Percentiles rank a stretch among this genome's conserved stretches.
Conservation (phyloP, 345 rosid species). For the Cardamine occulta region DNA sequence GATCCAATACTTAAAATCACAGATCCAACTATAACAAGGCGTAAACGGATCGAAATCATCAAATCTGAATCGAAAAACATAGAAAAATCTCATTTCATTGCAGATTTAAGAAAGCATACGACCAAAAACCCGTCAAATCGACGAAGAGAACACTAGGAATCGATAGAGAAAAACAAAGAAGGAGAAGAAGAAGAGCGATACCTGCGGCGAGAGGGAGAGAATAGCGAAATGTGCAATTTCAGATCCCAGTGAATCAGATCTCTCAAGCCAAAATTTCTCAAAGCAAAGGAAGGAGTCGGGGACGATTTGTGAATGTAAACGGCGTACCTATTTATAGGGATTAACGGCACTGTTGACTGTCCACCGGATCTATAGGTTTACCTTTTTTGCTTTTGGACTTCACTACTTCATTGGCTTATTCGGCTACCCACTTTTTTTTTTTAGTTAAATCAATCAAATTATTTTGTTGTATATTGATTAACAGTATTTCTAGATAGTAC, state of each 20-base stretch:
- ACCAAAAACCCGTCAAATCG: conserved; percentile 5
- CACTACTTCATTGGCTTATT: conserved; percentile 16
- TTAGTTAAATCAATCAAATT: too few relatives aligned
- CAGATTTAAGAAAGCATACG: conserved; percentile 1
- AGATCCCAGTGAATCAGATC: conserved; percentile 37
- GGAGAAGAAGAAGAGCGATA: conserved; percentile 25
- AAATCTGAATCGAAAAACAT: conserved; percentile 17
- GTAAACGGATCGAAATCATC: not conserved
- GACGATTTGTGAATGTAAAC: conserved; percentile 12
- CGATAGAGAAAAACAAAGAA: not conserved
- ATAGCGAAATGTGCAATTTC: not conserved
- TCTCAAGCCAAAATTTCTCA: conserved; percentile 2
- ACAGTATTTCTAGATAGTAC: too few relatives aligned
- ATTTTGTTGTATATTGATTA: too few relatives aligned
- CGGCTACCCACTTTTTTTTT: not conserved
- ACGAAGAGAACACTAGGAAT: not conserved
- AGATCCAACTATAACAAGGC: conserved; percentile 5
- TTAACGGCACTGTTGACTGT: conserved; percentile 36
- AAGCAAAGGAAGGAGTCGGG: conserved; percentile 33
- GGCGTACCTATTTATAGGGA: conserved; percentile 37
- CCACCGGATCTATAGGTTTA: conserved; percentile 38
- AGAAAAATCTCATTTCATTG: not conserved
- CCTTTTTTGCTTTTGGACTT: conserved; percentile 2
- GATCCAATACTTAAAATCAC: conserved; percentile 23
- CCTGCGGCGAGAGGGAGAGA: conserved; percentile 30